Evolutionary conservation across 495 filamentous ascomycete species (phyloP), one percentile per base, ranked within the genome.

Genomic region (Cercophora newfieldiana): DNA sequence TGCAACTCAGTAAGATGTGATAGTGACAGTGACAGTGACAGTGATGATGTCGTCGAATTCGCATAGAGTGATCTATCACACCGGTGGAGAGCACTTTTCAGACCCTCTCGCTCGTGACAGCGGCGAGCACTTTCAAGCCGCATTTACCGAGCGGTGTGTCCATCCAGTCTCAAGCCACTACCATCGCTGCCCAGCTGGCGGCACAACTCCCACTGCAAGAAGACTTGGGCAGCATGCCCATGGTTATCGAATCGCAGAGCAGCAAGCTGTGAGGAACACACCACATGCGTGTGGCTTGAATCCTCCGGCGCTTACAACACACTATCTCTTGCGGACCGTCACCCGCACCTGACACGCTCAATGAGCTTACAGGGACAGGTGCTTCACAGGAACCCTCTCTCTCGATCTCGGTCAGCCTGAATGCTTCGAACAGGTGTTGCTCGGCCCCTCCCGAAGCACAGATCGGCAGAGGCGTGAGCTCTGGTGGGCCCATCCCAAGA

Each of bases 1-100:
- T 67, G 69, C 69, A 71, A 48, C 33, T 29, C 1, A 24, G 29
- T 22, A 16, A 19, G 16, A 21, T 68, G 68, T 68, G 63, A 72
- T 68, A 66, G 68, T 72, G 70, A 72, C 65, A 64, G 68, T 66
- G 62, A 71, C 62, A 44, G 67, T 70, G 68, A 68, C 48, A 28
- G 47, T 62, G 58, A 49, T 49, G 14, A 25, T 28, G 21, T 19
- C 59, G 57, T 50, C 26, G 26, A 26, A 57, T 26, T 57, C 26
- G 54, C 54, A 30, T 57, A 10, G 14, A 6, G 26, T 19, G 18
- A 57, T 57, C 54, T 10, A 30, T 57, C 54, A 57, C 54, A 57
- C 54, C 54, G 26, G 54, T 26, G 54, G 22, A 29, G 24, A 14
- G 54, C 21, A 25, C 21, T 28, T 26, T 26, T 22, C 12, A 8